phyloP scores from a whole-genome alignment of 2,329 filamentous ascomycete species.

The Cladorrhinum sp. region DNA sequence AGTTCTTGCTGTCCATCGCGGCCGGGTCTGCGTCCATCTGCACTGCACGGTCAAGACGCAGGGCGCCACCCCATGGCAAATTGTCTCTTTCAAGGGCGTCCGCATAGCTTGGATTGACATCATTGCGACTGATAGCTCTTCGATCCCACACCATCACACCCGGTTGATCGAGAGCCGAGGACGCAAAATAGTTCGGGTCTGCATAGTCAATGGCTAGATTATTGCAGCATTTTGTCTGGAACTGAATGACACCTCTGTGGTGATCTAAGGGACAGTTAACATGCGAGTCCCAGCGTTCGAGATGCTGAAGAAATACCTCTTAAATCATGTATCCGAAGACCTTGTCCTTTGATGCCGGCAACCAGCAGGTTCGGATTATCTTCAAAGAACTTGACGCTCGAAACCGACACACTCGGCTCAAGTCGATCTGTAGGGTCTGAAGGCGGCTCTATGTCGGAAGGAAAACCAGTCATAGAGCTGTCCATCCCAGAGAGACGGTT shows the following conservation, averaged over 20 bases:
- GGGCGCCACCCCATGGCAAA: constrained; percentile 59
- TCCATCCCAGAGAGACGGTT: constrained; percentile 56
- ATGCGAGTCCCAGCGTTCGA: not conserved
- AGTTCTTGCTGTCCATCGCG: constrained; percentile 53
- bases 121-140: constrained; percentile 54
- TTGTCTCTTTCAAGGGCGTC: constrained; percentile 60
- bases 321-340: constrained; percentile 73
- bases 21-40: constrained; percentile 51
- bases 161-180: constrained; percentile 71
- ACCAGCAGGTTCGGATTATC: constrained; percentile 72
- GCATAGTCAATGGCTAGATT: constrained; percentile 74
- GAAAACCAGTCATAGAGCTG: constrained; percentile 45
- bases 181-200: constrained; percentile 81
- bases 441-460: constrained; percentile 46
- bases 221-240: constrained; percentile 65
- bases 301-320: constrained; percentile 53
- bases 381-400: constrained; percentile 78
- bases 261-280: constrained; percentile 39
- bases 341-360: constrained; percentile 71
- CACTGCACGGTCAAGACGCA: constrained; percentile 57
- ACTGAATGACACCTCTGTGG: constrained; percentile 53
- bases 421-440: constrained; percentile 57
- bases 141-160: constrained; percentile 77
- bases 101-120: constrained; percentile 53
- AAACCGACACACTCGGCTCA: constrained; percentile 70